Conservation (phyloP, 1,284 basidiomycete genomes). For the Ceratobasidium sp. region DNA sequence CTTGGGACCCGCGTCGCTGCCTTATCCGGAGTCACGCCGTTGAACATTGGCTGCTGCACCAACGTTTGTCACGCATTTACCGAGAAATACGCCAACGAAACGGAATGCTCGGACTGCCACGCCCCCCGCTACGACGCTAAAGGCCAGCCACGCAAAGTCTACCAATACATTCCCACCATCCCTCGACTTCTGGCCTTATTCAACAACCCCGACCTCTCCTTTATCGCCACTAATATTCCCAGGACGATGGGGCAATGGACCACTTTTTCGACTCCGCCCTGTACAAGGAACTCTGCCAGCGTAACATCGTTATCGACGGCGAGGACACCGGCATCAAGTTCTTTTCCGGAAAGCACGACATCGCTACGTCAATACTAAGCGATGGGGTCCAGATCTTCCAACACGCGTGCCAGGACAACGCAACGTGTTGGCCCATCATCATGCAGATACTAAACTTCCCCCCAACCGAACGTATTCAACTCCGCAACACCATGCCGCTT, state of each 20-base stretch:
- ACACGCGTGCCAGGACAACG: conserved; percentile 51
- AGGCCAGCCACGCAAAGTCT: conserved; percentile 34
- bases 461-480: conserved; percentile 56
- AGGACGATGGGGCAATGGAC: conserved; percentile 41
- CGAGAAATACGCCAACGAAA: conserved; percentile 22
- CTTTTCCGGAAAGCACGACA: conserved; percentile 55
- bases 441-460: conserved; percentile 61
- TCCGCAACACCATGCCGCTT: conserved; percentile 57
- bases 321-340: conserved; percentile 47
- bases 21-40: conserved; percentile 41
- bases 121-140: conserved; percentile 35
- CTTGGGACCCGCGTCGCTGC: conserved; percentile 14
- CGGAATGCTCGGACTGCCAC: conserved; percentile 44
- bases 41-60: conserved; percentile 44
- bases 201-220: conserved; percentile 48
- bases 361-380: conserved; percentile 55
- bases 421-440: conserved; percentile 60
- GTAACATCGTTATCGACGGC: conserved; percentile 31
- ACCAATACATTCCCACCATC: conserved; percentile 48
- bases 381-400: conserved; percentile 62
- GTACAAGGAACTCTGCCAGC: conserved; percentile 34
- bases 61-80: conserved; percentile 49
- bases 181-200: conserved; percentile 39
- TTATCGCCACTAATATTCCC: conserved; percentile 51
- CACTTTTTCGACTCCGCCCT: conserved; percentile 50